Percentiles rank a stretch among this genome's conserved stretches.
These are phyloP conservation scores for Alternaria longipes DNA, from an alignment of 2,329 filamentous ascomycete genomes.

Conservation along the genomic window DNA sequence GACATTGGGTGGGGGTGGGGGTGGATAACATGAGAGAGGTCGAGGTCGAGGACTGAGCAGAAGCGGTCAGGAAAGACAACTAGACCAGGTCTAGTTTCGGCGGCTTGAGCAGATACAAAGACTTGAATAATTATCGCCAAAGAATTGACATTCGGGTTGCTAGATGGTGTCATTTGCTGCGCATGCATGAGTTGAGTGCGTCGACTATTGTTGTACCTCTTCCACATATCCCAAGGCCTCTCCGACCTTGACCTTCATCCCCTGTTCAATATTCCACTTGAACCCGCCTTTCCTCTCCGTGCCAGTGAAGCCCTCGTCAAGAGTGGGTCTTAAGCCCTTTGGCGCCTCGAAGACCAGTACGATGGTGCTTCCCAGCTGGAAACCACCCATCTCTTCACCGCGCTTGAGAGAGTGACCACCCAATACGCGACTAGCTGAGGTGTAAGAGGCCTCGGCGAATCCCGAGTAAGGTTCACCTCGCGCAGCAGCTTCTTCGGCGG, in stretches of 20 bases:
- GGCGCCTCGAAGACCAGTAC: conserved; percentile 97
- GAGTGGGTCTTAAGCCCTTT: conserved; percentile 63
- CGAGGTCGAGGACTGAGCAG: no score
- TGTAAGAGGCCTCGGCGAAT: conserved; percentile 91
- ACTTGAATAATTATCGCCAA: neutral
- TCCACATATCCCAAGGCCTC: conserved; percentile 82
- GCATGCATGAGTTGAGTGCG: neutral
- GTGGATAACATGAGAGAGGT: no score
- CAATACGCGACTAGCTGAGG: conserved; percentile 77
- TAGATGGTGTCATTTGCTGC: conserved; percentile 8
- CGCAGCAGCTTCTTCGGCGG: conserved; percentile 78
- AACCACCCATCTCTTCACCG: conserved; percentile 98
- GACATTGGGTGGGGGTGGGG: rapidly evolving
- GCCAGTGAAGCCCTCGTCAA: conserved; percentile 66
- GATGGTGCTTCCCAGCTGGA: conserved; percentile 93
- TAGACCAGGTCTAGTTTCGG: no score
- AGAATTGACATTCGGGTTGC: neutral
- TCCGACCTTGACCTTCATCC: conserved; percentile 88
- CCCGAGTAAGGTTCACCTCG: conserved; percentile 87
- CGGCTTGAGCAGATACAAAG: neutral
- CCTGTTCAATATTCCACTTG: conserved; percentile 86
- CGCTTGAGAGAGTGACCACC: conserved; percentile 83
- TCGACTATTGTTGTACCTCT: conserved; percentile 32
- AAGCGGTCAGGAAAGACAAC: no score
- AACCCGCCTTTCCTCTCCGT: conserved; percentile 73